Evolutionary conservation across 306 rosid genomes (phyloP), one percentile per base, ranked within the genome.

Genomic region (Dryas alaskensis): DNA sequence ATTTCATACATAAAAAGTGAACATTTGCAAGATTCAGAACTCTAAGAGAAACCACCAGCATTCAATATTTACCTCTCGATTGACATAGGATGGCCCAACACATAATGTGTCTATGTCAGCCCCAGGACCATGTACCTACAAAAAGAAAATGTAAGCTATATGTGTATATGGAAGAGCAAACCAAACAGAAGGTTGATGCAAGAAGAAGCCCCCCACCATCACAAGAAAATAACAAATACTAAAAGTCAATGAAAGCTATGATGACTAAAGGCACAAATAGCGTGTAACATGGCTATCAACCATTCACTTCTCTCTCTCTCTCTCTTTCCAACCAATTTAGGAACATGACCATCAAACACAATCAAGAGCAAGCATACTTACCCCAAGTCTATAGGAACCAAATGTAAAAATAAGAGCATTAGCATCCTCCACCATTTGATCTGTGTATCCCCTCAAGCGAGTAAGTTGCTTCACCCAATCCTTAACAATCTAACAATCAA

Each of bases 391-490:
- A 68, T 88, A 92, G 75, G 98, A 92, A 19, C 98, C 98, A 76
- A 92, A 90, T 27, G 98, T 92, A 76, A 88, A 84, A 84, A 92
- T 88, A 74, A 86, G 81, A 42, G 97, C 97, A 63, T 89, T 90
- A 47, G 98, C 97, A 69, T 89, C 92, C 87, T 89, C 92, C 76
- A 89, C 97, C 97, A 86, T 92, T 85, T 92, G 98, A 68, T 90
- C 98, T 8, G 98, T 86, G 83, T 90, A 90, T 57, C 98, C 98
- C 75, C 95, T 89, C 72, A 75, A 84, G 75, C 78, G 86, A 37
- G 98, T 92, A 76, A 92, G 84, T 79, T 83, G 92, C 89, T 90
- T 90, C 84, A 92, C 98, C 98, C 98, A 92, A 76, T 63, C 81
- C 83, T 92, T 92, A 12, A 84, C 95, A 83, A 89, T 84, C 98